phyloP scores from a whole-genome alignment of 2,329 filamentous ascomycete genomes.

The Curvularia hawaiiensis region DNA sequence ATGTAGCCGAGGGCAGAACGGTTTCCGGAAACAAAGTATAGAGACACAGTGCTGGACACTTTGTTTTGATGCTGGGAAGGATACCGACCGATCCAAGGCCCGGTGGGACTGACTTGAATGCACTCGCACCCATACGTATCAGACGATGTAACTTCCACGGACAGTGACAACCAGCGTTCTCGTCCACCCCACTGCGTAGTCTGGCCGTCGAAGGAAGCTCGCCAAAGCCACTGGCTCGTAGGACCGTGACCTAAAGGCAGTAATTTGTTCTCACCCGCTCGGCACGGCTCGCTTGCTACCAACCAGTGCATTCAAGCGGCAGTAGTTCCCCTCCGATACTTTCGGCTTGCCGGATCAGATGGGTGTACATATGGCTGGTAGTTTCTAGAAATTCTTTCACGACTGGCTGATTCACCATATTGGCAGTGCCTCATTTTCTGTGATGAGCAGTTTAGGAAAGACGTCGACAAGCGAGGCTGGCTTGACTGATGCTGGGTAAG shows the following conservation, averaged over 20 bases:
- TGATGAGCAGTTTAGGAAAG: neutral
- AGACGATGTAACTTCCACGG: neutral
- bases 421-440: neutral
- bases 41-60: neutral
- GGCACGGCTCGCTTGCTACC: neutral
- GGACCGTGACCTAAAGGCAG: neutral
- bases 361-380: neutral
- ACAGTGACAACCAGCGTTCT: neutral
- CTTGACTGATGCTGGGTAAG: neutral
- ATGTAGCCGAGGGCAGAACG: neutral
- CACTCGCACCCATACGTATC: neutral
- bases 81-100: neutral
- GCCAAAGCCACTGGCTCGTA: neutral
- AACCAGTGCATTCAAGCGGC: neutral
- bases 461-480: neutral
- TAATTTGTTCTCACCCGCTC: neutral
- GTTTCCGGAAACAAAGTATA: neutral
- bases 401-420: neutral
- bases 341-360: neutral
- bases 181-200: neutral
- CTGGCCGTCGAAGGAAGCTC: neutral
- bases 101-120: neutral
- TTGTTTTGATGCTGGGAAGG: neutral
- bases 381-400: neutral
- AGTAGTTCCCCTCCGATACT: constrained; percentile 1